Evolutionary conservation across 1,139 yeast genomes (phyloP), one percentile per base, ranked within the genome.

Genomic region (Kodamaea derodonti): DNA sequence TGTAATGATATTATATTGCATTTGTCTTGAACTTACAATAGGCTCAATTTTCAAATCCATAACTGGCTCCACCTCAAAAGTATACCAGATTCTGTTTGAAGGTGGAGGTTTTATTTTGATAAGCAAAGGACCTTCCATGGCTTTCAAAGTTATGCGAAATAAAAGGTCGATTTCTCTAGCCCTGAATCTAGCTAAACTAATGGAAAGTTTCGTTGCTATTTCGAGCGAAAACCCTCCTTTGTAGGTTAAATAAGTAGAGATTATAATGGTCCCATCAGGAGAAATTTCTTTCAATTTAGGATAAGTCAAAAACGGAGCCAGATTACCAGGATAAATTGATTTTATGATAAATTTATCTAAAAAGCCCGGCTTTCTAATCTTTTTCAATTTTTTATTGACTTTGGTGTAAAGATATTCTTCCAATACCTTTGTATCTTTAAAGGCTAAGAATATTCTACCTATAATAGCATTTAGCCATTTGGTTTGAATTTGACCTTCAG

Each of bases 381-480:
- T 82, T 31, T 80, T 73, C 32, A 92, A 63, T 56, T 88, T 88
- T 45, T 79, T 79, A 40, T 78, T 75, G 20, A 92, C 71, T 51
- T 75, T 81, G 3, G 66, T 61, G 35, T 74, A 69, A 24, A 88
- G 65, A 36, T 69, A 73, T 32, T 71, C 63, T 34, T 80, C 80
- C 46, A 88, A 69, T 17, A 69, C 65, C 14, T 77, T 78, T 0
- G 97, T 88, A 30, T 78, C 72, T 49, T 87, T 88, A 13, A 85
- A 60, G 0, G 88, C 76, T 23, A 92, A 62, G 50, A 90, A 92
- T 15, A 90, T 46, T 39, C 97, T 67, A 0, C 97, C 97, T 10
- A 85, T 49, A 6, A 90, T 46, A 0, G 95, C 96, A 58, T 92
- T 92, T 20, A 92, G 58, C 98, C 97, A 92, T 51, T 86, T 78